A percentile compares a stretch with the other conserved stretches of the same genome.
These are phyloP conservation scores for Puccinia hordei DNA, from an alignment of 1,284 basidiomycete genomes.

Conservation along the genomic window DNA sequence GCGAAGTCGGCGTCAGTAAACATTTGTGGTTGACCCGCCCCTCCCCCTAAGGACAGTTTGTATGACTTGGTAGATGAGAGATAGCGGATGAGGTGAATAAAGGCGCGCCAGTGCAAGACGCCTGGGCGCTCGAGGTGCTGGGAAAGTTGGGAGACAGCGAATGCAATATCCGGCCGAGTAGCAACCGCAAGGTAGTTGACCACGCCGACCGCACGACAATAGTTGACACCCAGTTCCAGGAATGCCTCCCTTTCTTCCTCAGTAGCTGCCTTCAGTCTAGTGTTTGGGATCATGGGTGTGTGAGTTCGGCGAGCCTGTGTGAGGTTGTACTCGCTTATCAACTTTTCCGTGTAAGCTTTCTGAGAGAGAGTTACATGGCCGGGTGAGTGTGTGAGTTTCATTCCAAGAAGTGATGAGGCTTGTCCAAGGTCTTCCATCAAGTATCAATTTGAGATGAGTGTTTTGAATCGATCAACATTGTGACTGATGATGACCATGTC, in stretches of 20 bases:
- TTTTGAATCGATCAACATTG: neutral
- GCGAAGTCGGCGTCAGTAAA: too few relatives aligned
- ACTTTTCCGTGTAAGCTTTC: neutral
- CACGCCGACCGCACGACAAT: neutral
- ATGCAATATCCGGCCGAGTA: constrained; percentile 8
- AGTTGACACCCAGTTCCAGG: neutral
- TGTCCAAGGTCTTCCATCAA: constrained; percentile 1
- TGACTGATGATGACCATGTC: neutral
- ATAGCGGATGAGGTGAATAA: neutral
- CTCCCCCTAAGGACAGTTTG: neutral
- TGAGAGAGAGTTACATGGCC: neutral
- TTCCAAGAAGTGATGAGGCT: too few relatives aligned
- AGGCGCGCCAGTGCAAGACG: constrained; percentile 19
- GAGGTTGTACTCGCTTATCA: neutral
- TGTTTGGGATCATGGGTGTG: neutral
- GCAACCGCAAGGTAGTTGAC: neutral
- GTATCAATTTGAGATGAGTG: neutral
- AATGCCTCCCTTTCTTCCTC: neutral
- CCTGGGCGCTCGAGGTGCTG: constrained; percentile 27
- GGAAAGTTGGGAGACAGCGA: neutral
- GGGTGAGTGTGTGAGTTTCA: neutral
- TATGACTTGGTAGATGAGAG: neutral
- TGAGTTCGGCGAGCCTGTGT: too few relatives aligned
- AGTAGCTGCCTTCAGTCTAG: neutral
- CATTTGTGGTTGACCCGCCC: constrained; percentile 41